A percentile compares a stretch with the other conserved stretches of the same genome.
Evolutionary conservation across 345 rosid genomes (phyloP).

Genomic region (Turritis glabra): DNA sequence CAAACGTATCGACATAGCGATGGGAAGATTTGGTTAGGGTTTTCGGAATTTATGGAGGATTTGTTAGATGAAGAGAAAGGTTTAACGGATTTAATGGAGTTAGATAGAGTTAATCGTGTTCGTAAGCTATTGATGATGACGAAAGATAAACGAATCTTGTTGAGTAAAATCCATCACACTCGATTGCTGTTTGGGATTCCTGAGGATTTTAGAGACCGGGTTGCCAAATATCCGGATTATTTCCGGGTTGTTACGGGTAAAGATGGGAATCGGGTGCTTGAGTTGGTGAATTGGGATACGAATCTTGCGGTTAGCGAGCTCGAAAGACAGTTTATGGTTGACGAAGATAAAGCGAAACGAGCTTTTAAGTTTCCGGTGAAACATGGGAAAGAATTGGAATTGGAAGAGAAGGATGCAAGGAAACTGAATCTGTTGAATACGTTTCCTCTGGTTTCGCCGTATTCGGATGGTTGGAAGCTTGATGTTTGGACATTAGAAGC

Average conservation of each 20-base stretch:
- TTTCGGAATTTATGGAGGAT: slow-evolving; percentile 65
- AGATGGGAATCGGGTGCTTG: slow-evolving; percentile 72
- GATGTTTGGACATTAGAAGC: slow-evolving; percentile 84
- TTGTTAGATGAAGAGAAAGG: slow-evolving; percentile 59
- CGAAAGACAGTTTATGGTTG: slow-evolving; percentile 56
- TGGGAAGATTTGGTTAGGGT: slow-evolving; percentile 78
- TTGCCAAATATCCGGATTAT: slow-evolving; percentile 63
- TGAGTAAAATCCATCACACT: slow-evolving; percentile 75
- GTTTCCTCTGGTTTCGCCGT: slow-evolving; percentile 81
- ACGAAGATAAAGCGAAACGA: slow-evolving; percentile 63
- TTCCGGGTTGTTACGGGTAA: slow-evolving; percentile 52
- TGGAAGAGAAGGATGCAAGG: slow-evolving; percentile 52
- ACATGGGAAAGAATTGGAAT: slow-evolving; percentile 66
- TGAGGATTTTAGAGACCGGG: slow-evolving; percentile 80
- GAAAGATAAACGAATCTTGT: slow-evolving; percentile 59
- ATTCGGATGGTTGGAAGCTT: slow-evolving; percentile 62
- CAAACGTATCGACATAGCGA: slow-evolving; percentile 65
- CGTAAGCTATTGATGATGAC: slow-evolving; percentile 82
- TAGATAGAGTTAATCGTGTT: slow-evolving; percentile 60
- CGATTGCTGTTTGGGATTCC: slow-evolving; percentile 80
- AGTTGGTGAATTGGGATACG: slow-evolving; percentile 77
- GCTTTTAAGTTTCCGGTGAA: slow-evolving; percentile 72
- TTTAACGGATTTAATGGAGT: slow-evolving; percentile 60
- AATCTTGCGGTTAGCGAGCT: slow-evolving; percentile 64
- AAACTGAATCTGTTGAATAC: slow-evolving; percentile 65